Conservation (phyloP, 2,329 filamentous ascomycete genomes). For the Aspergillus piperis region DNA sequence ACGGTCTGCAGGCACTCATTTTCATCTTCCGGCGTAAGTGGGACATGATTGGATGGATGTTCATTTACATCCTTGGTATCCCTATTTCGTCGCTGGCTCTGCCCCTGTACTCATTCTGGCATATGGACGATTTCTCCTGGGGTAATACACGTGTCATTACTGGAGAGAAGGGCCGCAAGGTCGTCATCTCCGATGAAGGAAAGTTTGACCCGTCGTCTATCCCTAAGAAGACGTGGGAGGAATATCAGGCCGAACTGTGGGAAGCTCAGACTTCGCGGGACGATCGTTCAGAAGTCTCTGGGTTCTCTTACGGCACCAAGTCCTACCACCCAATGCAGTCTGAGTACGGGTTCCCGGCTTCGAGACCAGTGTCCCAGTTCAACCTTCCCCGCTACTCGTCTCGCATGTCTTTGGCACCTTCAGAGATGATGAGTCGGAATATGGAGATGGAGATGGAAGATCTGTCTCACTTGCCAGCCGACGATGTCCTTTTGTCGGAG, state of each 20-base stretch:
- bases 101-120: constrained; percentile 95
- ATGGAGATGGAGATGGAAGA: constrained; percentile 74
- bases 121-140: constrained; percentile 99
- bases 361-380: constrained; percentile 62
- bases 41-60: constrained; percentile 99
- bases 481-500: constrained; percentile 88
- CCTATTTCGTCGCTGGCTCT: constrained; percentile 89
- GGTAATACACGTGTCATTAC: constrained; percentile 97
- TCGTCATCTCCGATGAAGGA: constrained; percentile 93
- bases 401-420: constrained; percentile 78
- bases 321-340: constrained; percentile 63
- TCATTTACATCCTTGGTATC: constrained; percentile 88
- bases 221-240: constrained; percentile 98
- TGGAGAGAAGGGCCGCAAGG: constrained; percentile 87
- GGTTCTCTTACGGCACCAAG: constrained; percentile 91
- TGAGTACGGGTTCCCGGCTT: constrained; percentile 70
- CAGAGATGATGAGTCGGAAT: constrained; percentile 67
- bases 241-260: constrained; percentile 98
- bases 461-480: constrained; percentile 74
- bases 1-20: constrained; percentile 94
- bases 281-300: constrained; percentile 88
- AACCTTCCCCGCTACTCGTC: constrained; percentile 60
- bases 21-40: constrained; percentile 96
- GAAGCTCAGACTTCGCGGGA: constrained; percentile 82
- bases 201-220: constrained; percentile 94